Evolutionary conservation across 2,329 filamentous ascomycete genomes (phyloP).

Genomic region (Trichoderma harzianum): DNA sequence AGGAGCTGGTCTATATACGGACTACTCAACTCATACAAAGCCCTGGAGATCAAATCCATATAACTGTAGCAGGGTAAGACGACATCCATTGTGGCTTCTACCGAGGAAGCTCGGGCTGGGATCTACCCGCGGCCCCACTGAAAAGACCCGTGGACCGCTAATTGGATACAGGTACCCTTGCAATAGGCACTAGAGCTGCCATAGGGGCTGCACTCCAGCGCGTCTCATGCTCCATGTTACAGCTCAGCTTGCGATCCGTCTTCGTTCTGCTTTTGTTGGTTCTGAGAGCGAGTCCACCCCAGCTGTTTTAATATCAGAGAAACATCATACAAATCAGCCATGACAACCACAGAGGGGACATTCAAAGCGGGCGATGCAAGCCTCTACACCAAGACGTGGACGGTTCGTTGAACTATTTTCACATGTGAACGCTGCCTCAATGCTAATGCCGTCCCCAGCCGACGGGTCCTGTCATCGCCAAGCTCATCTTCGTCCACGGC

Average conservation of each 20-base stretch:
- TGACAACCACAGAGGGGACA: constrained; percentile 48
- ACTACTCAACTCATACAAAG: background rate
- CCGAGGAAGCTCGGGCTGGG: background rate
- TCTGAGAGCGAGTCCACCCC: background rate
- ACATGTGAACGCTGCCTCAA: background rate
- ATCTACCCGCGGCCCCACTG: background rate
- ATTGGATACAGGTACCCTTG: background rate
- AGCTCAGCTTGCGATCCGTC: background rate
- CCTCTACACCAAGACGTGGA: constrained; percentile 58
- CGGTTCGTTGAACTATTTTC: constrained; percentile 41
- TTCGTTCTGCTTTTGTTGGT: background rate
- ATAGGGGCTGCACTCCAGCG: background rate
- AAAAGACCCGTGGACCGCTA: background rate
- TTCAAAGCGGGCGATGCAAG: constrained; percentile 44
- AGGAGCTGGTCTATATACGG: too few species aligned
- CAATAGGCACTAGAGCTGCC: background rate
- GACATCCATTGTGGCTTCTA: background rate
- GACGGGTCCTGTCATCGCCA: constrained; percentile 58
- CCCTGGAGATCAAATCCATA: background rate
- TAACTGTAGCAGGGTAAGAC: background rate
- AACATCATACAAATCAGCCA: constrained; percentile 19
- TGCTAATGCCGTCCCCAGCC: constrained; percentile 41
- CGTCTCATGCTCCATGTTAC: background rate
- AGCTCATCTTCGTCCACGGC: constrained; percentile 80
- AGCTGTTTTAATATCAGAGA: background rate